These are phyloP conservation scores for Pestalotiopsis sp. DNA, from an alignment of 2,329 filamentous ascomycete species.

Conservation along the genomic window DNA sequence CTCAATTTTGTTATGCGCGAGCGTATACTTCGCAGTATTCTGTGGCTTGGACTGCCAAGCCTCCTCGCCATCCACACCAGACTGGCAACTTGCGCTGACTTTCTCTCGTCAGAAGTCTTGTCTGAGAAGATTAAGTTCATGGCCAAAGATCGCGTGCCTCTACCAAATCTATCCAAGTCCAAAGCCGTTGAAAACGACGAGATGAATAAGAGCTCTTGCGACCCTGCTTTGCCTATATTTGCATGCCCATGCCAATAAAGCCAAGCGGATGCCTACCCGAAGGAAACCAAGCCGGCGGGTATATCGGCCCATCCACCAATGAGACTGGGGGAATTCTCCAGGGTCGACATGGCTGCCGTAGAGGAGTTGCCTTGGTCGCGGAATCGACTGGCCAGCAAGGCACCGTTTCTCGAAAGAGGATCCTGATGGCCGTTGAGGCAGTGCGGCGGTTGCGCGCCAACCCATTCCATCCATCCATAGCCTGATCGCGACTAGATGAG, in stretches of 20 bases:
- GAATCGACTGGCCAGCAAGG: not conserved
- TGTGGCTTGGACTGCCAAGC: no score
- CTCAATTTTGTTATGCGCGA: no score
- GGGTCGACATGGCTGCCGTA: not conserved
- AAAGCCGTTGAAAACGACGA: no score
- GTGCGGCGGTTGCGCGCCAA: not conserved
- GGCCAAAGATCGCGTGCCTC: no score
- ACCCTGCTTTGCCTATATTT: not conserved
- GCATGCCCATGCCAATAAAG: not conserved
- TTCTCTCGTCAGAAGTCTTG: no score
- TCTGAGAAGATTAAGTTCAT: no score
- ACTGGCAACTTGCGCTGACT: no score
- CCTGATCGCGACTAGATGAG: not conserved
- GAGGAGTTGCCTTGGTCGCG: not conserved
- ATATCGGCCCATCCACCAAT: slow-evolving; percentile 7
- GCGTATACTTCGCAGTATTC: no score
- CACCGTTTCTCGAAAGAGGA: not conserved
- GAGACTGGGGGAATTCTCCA: not conserved
- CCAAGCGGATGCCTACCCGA: not conserved
- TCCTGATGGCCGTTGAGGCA: not conserved
- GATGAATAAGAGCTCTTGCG: no score
- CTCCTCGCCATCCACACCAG: no score
- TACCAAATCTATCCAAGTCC: no score
- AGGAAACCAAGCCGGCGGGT: not conserved
- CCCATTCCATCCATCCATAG: not conserved